These are phyloP conservation scores for Erucastrum elatum DNA, from an alignment of 345 rosid genomes.

Conservation along the genomic window DNA sequence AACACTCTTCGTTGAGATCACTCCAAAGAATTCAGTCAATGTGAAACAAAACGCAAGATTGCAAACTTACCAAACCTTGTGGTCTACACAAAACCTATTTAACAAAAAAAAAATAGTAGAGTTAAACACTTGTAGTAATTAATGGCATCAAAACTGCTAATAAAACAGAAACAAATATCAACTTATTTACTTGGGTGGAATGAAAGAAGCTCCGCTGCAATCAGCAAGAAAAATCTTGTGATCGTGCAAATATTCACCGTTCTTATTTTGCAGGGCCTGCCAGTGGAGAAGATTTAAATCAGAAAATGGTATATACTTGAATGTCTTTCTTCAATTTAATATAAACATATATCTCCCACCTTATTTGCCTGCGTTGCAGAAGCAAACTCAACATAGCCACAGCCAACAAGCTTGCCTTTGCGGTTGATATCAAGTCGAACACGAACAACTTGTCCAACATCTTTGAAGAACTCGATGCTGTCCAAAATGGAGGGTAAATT, in stretches of 20 bases:
- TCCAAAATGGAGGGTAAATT: background rate
- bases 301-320: background rate
- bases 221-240: background rate
- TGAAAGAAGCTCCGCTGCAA: background rate
- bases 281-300: background rate
- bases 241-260: background rate
- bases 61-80: slow-evolving; percentile 6
- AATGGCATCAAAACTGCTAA: background rate
- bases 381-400: background rate
- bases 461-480: background rate
- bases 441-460: background rate
- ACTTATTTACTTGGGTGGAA: background rate
- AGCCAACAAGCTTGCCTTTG: background rate
- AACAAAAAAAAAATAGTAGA: background rate
- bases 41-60: slow-evolving; percentile 1
- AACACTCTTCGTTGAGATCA: background rate
- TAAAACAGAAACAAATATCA: background rate
- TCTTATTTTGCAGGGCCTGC: slow-evolving; percentile 1
- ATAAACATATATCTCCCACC: background rate
- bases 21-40: background rate
- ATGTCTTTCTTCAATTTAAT: background rate
- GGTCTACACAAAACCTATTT: background rate
- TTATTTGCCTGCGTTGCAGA: background rate
- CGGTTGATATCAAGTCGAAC: background rate
- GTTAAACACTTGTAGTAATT: background rate